A percentile compares a stretch with the other conserved stretches of the same genome.
Evolutionary conservation across 192 early-diverging fungal species (phyloP).

Genomic region (Umbelopsis vinacea): DNA sequence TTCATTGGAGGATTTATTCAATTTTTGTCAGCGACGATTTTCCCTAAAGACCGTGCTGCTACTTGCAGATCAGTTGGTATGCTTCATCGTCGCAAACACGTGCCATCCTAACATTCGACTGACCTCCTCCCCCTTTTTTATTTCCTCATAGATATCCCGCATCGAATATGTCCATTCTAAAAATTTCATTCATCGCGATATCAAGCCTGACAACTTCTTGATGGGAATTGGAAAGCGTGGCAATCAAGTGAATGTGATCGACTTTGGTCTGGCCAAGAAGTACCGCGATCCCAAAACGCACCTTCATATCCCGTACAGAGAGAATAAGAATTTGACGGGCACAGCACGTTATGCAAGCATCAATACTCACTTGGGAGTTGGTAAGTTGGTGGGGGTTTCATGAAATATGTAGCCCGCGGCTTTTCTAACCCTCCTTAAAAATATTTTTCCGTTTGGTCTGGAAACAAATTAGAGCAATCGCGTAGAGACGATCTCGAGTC

Average conservation of each 20-base stretch:
- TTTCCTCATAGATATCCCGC: conserved; percentile 53
- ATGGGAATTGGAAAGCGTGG: conserved; percentile 84
- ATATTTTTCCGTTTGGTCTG: neutral
- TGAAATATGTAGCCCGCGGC: neutral
- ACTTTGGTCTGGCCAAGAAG: conserved; percentile 91
- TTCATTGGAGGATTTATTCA: conserved; percentile 88
- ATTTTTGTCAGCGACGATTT: conserved; percentile 90
- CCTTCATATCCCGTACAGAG: conserved; percentile 87
- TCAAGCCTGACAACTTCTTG: conserved; percentile 91
- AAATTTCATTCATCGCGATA: conserved; percentile 87
- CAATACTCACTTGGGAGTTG: conserved; percentile 80
- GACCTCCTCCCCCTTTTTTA: neutral
- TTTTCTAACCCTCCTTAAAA: conserved; percentile 4
- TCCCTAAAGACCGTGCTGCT: conserved; percentile 85
- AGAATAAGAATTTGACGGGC: conserved; percentile 90
- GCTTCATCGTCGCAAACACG: conserved; percentile 5
- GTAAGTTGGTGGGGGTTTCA: conserved; percentile 41
- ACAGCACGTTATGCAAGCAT: conserved; percentile 90
- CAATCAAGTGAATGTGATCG: conserved; percentile 84
- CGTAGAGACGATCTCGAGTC: conserved; percentile 92
- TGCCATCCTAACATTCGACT: neutral
- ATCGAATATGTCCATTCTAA: conserved; percentile 74
- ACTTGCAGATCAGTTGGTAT: conserved; percentile 84
- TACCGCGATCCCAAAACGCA: conserved; percentile 85
- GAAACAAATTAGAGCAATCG: conserved; percentile 70